Evolutionary conservation across 176 grass and related monocot genomes (phyloP), one percentile per base, ranked within the genome.

Genomic region (Aechmea fasciata): DNA sequence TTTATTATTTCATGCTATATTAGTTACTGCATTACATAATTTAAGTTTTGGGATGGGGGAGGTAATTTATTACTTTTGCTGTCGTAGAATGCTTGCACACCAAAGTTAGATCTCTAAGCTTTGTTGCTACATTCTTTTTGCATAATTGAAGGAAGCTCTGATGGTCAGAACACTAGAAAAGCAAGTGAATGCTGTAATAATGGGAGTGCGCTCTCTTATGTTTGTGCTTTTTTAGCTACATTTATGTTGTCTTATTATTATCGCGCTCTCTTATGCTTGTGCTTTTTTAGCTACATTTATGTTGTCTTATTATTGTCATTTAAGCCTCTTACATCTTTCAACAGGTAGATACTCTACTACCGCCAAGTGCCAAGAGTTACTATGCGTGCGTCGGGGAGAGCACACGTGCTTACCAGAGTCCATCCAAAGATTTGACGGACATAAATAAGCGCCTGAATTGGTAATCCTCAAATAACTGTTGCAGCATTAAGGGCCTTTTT

Each of bases 371-470:
- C 2, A 83, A 84, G 72, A 99, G 94, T 79, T 90, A 85, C 74
- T 99, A 99, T 82, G 94, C 89, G 49, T 99, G 89, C 74, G 82
- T 99, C 17, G 89, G 94, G 23, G 94, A 99, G 83, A 89, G 94
- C 84, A 93, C 94, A 28, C 89, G 83, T 70, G 76, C 82, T 75
- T 93, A 87, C 69, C 87, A 85, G 71, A 90, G 89, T 66, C 87
- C 87, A 51, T 88, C 89, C 3, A 93, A 87, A 64, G 94, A 99
- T 83, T 79, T 99, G 71, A 82, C 78, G 13, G 80, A 77, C 74
- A 93, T 99, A 75, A 99, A 99, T 48, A 85, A 71, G 67, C 82
- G 72, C 72, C 79, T 99, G 20, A 96, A 92, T 69, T 83, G 77
- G 94, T 97, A 83, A 49, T 65, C 81, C 55, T 71, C 50, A 11